Conservation (phyloP, 139 green algal species). For the Chlamydomonas schloesseri region DNA sequence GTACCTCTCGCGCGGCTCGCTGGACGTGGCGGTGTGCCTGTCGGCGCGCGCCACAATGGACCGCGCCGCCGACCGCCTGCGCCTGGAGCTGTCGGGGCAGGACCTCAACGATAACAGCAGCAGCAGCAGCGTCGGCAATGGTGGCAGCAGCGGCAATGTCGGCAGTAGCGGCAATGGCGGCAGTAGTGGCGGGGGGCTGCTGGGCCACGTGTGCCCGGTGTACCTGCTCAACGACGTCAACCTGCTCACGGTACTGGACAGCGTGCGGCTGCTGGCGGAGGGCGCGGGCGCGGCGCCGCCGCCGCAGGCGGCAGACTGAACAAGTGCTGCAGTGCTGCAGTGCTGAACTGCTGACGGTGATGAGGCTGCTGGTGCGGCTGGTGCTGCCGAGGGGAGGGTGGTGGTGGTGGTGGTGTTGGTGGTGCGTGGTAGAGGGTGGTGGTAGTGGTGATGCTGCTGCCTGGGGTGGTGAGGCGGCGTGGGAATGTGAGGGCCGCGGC, state of each 20-base stretch:
- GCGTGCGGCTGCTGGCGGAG: conserved; percentile 46
- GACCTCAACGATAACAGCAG: not conserved
- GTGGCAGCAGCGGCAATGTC: not conserved
- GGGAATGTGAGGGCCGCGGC: no score
- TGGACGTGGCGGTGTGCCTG: conserved; percentile 75
- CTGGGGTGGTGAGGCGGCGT: no score
- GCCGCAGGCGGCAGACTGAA: not conserved
- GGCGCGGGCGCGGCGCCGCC: not conserved
- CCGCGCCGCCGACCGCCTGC: not conserved
- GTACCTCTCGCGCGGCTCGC: conserved; percentile 66
- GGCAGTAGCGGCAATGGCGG: no score
- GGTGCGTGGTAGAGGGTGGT: no score
- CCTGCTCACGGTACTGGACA: conserved; percentile 60
- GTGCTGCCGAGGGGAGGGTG: no score
- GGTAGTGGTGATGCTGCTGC: no score
- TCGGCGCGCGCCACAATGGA: conserved; percentile 31
- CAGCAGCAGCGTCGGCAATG: not conserved
- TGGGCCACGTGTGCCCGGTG: conserved; percentile 30
- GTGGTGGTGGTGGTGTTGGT: no score
- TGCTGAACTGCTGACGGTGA: no score
- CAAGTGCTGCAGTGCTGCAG: no score
- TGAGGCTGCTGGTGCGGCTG: no score
- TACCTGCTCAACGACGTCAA: conserved; percentile 61
- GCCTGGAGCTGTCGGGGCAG: conserved; percentile 33
- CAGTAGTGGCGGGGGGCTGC: not conserved